Evolutionary conservation across 2,329 filamentous ascomycete genomes (phyloP), one percentile per base, ranked within the genome.

Genomic region (Periconia macrospinosa): DNA sequence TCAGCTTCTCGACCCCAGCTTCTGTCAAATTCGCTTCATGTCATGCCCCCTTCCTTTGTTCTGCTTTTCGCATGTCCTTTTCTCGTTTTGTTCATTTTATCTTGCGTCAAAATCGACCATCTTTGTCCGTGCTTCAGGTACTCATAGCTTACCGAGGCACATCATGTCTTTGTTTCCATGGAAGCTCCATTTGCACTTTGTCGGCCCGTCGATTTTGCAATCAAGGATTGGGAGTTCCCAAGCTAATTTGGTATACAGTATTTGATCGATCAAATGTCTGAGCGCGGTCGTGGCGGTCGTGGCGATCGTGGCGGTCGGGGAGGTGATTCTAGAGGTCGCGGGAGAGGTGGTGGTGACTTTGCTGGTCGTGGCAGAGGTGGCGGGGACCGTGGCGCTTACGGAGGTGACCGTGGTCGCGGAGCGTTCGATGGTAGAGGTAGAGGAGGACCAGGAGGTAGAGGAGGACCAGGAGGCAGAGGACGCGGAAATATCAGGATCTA

Each of bases 201-300:
- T n/a, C n/a, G n/a, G n/a, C n/a, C n/a, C n/a, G n/a, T n/a, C n/a
- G n/a, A n/a, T n/a, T n/a, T n/a, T n/a, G n/a, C n/a, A n/a, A n/a
- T n/a, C n/a, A n/a, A n/a, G n/a, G n/a, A 42, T 19, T 42, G 40
- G 40, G 18, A 17, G 18, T 42, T 42, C 8, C 40, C 15, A 42
- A n/a, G 15, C 11, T 43, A 6, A 43, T 17, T 43, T 9, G 3
- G 17, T 23, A 9, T 27, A 43, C 15, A 43, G 17, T 3, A 23
- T 23, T 23, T 14, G 17, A n/a, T 37, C 15, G 33, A 37, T 37
- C 33, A 37, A 59, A 65, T 65, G 62, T 57, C 62, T 37, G 60
- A 63, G 17, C 57, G 57, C 9, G 58, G 56, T 33, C 40, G 59
- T 61, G 44, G 62, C 59, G 54, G 66, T 57, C 50, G 61, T 56